Base-by-base conservation (phyloP, 78 protist species). In the Neovahlkampfia damariscottae region DNA sequence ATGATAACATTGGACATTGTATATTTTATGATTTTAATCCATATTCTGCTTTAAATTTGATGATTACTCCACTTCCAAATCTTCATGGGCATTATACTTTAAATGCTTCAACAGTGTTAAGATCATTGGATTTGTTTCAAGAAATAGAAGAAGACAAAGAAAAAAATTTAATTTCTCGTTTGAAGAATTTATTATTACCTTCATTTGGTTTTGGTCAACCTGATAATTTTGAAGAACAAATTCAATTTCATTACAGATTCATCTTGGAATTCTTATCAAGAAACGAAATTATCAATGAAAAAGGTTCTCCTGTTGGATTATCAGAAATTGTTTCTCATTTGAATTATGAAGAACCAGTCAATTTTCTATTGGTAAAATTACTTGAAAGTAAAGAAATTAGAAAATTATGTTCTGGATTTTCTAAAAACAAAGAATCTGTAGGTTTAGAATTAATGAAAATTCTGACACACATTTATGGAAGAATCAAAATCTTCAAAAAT, bases 1-100 rank as follows among this genome's bases (percentile, higher is more conserved):
- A 67, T 28, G 96, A 90, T 39, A 6, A 6, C 34, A 59, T 34
- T 7, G 96, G 96, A 19, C 41, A 88, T 37, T 87, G 83, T 0
- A 66, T 88, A n/a, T 79, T 89, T 78, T 28, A 79, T 6, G 87
- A 86, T 4, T 3, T 90, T 5, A 50, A 19, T 50, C 9, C 69
- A 37, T 29, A 66, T 37, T 29, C 3, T 19, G 19, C 62, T 50
- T 50, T 50, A n/a, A 50, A n/a, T 50, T 50, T 50, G 62, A 50
- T 19, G 62, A n/a, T 50, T n/a, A 50, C 19, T 19, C 19, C 62
- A 50, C 19, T 50, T 50, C 34, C 62, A 50, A 50, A 19, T 50
- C 62, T 50, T 50, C 19, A 19, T 50, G 62, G 19, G n/a, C n/a
- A n/a, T n/a, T n/a, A n/a, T n/a, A n/a, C n/a, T n/a, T n/a, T n/a